Percentiles rank a stretch among this genome's conserved stretches.
Conservation (phyloP, 129 eudicot species). For the Tagetes patula region DNA sequence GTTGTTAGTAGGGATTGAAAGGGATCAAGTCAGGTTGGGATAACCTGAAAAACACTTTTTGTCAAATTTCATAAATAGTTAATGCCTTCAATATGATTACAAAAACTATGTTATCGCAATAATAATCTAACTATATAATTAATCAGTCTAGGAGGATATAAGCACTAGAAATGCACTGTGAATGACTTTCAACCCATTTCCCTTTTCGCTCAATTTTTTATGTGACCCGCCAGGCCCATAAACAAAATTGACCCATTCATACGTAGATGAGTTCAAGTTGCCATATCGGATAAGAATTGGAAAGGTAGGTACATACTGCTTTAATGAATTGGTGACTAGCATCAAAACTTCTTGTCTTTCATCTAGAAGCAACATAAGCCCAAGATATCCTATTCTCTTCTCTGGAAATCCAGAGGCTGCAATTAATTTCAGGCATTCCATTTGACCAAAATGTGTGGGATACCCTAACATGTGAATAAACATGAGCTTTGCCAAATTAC, state of each 20-base stretch:
- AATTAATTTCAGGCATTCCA: slow-evolving; percentile 96
- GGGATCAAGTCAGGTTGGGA: background rate
- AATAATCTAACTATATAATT: background rate
- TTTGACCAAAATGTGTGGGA: slow-evolving; percentile 99
- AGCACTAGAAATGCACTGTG: slow-evolving; percentile 6
- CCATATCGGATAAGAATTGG: slow-evolving; percentile 5
- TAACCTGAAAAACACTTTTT: background rate
- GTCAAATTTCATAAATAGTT: background rate
- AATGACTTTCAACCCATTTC: background rate
- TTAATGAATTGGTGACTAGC: slow-evolving; percentile 96
- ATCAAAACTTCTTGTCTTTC: slow-evolving; percentile 99
- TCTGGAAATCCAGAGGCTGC: slow-evolving; percentile 99
- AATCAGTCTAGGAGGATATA: background rate
- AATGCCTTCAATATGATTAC: slow-evolving; percentile 5
- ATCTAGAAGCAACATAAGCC: slow-evolving; percentile 95
- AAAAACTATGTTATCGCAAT: slow-evolving; percentile 12
- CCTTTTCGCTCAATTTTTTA: background rate
- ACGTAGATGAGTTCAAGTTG: background rate
- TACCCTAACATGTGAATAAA: slow-evolving; percentile 99
- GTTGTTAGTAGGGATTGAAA: background rate
- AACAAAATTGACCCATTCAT: slow-evolving; percentile 9
- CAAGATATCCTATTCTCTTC: slow-evolving; percentile 98
- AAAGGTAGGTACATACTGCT: slow-evolving; percentile 66
- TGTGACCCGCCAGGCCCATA: slow-evolving; percentile 8
- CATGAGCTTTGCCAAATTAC: slow-evolving; percentile 99